Conservation (phyloP, 345 rosid genomes). For the Noccaea caerulescens region DNA sequence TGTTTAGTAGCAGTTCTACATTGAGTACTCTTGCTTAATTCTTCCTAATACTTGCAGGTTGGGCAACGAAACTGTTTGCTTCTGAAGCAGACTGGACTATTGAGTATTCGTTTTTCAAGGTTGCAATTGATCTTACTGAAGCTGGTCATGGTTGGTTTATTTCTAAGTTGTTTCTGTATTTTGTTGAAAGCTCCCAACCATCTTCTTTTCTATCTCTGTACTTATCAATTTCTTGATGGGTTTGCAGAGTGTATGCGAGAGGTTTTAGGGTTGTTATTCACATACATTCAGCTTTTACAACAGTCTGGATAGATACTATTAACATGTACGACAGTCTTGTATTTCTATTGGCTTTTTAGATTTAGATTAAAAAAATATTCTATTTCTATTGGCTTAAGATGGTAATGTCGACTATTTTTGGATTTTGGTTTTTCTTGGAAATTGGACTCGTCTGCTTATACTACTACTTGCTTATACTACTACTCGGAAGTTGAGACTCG, state of each 20-base stretch:
- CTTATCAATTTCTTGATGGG: too few species aligned
- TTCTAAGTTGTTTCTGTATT: neutral
- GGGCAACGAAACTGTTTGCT: constrained; percentile 77
- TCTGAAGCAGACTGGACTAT: constrained; percentile 60
- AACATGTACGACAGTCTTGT: too few species aligned
- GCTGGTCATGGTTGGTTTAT: constrained; percentile 82
- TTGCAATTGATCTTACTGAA: constrained; percentile 72
- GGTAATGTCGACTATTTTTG: constrained; percentile 28
- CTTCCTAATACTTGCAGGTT: constrained; percentile 50
- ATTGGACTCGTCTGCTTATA: constrained; percentile 8
- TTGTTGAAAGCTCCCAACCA: constrained; percentile 5
- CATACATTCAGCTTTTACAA: constrained; percentile 65
- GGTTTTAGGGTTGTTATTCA: constrained; percentile 74
- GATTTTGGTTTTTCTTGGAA: constrained; percentile 21
- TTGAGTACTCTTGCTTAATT: too few species aligned
- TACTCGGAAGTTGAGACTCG: constrained; percentile 8
- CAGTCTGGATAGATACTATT: too few species aligned
- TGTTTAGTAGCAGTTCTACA: too few species aligned
- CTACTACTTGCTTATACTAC: too few species aligned
- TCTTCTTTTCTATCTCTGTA: too few species aligned
- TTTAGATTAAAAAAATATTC: neutral
- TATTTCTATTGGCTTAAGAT: too few species aligned
- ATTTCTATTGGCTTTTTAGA: neutral
- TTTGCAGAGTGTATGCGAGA: constrained; percentile 76
- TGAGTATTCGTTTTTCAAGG: constrained; percentile 78